Evolutionary conservation across 2,329 filamentous ascomycete genomes (phyloP).

Genomic region (Phyllosticta paracitricarpa): DNA sequence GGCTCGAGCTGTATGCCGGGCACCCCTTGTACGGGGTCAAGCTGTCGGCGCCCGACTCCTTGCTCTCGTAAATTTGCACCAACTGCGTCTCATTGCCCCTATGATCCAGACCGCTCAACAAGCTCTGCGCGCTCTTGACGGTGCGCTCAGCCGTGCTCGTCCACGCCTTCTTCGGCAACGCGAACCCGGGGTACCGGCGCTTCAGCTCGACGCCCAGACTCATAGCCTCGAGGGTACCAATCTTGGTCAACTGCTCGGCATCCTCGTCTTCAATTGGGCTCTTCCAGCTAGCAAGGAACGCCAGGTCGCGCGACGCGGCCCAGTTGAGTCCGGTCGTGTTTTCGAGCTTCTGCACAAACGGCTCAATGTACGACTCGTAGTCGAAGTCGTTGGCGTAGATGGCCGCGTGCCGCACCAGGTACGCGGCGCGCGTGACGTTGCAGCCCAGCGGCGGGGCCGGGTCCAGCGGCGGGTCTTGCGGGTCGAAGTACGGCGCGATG

Average conservation of each 20-base stretch:
- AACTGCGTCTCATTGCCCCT: constrained; percentile 46
- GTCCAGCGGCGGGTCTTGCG: constrained; percentile 36
- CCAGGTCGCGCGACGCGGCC: constrained; percentile 44
- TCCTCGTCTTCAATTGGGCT: constrained; percentile 48
- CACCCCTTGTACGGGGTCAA: constrained; percentile 57
- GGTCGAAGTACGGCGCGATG: constrained; percentile 42
- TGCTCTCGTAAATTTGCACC: constrained; percentile 46
- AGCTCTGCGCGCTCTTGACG: constrained; percentile 45
- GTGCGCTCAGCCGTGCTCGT: constrained; percentile 55
- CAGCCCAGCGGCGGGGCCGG: constrained; percentile 41
- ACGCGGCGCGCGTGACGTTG: constrained; percentile 40
- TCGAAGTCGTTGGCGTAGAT: constrained; percentile 45
- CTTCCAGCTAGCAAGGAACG: constrained; percentile 48
- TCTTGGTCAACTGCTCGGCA: constrained; percentile 49
- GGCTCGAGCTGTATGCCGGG: constrained; percentile 49
- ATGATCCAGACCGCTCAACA: constrained; percentile 47
- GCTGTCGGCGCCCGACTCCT: constrained; percentile 48
- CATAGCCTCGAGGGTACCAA: constrained; percentile 51
- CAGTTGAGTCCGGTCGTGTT: constrained; percentile 49
- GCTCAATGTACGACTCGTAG: constrained; percentile 41
- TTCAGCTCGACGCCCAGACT: constrained; percentile 49
- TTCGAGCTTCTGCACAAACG: constrained; percentile 44
- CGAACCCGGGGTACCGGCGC: constrained; percentile 48
- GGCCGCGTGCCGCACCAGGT: constrained; percentile 41
- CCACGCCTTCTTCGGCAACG: constrained; percentile 48